Evolutionary conservation across 1,284 basidiomycete genomes (phyloP), one percentile per base, ranked within the genome.

Genomic region (Leccinum ponderosum): DNA sequence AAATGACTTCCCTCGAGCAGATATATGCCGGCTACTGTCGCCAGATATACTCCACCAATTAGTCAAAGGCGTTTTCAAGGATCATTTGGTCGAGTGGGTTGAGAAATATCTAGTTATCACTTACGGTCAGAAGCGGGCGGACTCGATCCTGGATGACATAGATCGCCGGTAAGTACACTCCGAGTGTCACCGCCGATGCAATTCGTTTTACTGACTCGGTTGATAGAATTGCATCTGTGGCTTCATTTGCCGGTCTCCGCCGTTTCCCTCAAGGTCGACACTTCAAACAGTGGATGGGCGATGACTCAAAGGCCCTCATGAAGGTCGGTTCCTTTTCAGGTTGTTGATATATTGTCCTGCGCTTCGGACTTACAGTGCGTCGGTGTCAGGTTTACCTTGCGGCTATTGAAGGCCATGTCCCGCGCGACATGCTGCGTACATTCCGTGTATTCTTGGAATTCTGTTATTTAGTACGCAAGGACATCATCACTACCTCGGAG

Each of bases 31-130:
- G 8, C 61, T 66, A 1, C 5, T 66, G 0, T 11, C 58, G 0
- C 54, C 58, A 1, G 54, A 66, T 15, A 56, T 67, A 3, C 58
- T 66, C 1, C 60, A 66, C 31, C 65, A 66, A n/a, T 1, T 66
- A 0, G 3, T 63, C 0, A 63, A 63, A 3, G 56, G 60, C 0
- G n/a, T 11, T 1, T 63, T 63, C 12, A 63, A 63, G 17, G 56
- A 62, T 6, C 57, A 65, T 11, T 8, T 65, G 3, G 52, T 66
- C 3, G 53, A 59, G 1, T 64, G 65, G 65, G 53, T 66, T 1
- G 52, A 35, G 14, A 58, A 62, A 6, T 66, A 66, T 17, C 22
- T 48, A 22, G 12, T 50, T 1, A 15, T 25, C 5, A 50, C 22
- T 7, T 50, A 50, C 2, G 14, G 22, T 7, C 9, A 25, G 5